Base-by-base conservation (phyloP, 1,139 yeast species). In the Taphrina confusa region DNA sequence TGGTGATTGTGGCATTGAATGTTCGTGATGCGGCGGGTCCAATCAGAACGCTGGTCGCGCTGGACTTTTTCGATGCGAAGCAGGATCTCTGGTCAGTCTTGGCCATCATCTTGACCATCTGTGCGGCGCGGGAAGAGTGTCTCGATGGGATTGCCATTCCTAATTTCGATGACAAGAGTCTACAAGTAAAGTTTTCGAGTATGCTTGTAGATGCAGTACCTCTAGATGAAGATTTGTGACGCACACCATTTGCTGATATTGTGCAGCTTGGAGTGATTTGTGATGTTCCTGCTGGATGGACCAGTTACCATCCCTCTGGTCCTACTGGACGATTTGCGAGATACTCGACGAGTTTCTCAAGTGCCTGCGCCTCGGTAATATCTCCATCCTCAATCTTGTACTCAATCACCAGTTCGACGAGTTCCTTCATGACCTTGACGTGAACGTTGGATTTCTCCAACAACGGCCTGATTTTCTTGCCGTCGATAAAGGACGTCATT, bases 81-180 rank as follows among this genome's bases (percentile, higher is more conserved):
- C 44, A 58, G 27, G 61, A 58, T 42, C 52, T 58, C 33, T 58
- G 61, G 61, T 47, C 54, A 8, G 56, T 42, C 27, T 22, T 58
- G 30, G 61, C 57, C 20, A 39, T 58, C 22, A 23, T 54, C 27
- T 37, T 58, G 25, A 40, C 52, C 8, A 28, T 58, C 27, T 44
- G 42, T 30, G 52, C 58, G 6, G 57, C 73, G n/a, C 71, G 61
- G 9, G 64, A 57, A 12, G 77, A 75, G 52, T 22, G 47, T 5
- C 49, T 52, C 14, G 49, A 28, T n/a, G n/a, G n/a, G n/a, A n/a
- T n/a, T n/a, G n/a, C n/a, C n/a, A n/a, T n/a, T n/a, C n/a, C n/a
- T n/a, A n/a, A n/a, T n/a, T n/a, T n/a, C n/a, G n/a, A n/a, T n/a
- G n/a, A n/a, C n/a, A n/a, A n/a, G n/a, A n/a, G n/a, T n/a, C n/a